Conservation (phyloP, 2,329 filamentous ascomycete species). For the Davidsoniella australis region DNA sequence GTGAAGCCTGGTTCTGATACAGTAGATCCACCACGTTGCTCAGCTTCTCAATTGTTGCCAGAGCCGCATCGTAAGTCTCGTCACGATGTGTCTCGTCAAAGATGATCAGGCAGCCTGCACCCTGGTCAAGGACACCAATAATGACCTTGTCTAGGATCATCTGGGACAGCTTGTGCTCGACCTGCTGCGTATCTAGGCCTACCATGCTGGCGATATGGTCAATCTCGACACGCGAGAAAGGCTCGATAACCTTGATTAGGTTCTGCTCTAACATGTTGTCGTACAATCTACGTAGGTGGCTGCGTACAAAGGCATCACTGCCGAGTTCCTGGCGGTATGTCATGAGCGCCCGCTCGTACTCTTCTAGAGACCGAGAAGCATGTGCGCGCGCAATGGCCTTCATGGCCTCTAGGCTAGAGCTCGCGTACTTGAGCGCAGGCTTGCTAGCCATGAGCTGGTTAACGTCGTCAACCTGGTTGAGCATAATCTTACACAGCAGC, state of each 20-base stretch:
- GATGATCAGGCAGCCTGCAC: conserved; percentile 91
- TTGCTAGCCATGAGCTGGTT: conserved; percentile 89
- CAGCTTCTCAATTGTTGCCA: conserved; percentile 91
- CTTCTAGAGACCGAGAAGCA: conserved; percentile 84
- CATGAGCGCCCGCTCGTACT: conserved; percentile 86
- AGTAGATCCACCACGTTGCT: conserved; percentile 93
- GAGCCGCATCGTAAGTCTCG: conserved; percentile 80
- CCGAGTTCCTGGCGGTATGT: conserved; percentile 87
- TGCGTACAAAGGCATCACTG: conserved; percentile 88
- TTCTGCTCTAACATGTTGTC: conserved; percentile 99
- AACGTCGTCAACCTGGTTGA: conserved; percentile 92
- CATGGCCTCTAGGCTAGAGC: conserved; percentile 94
- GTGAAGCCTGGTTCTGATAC: conserved; percentile 92
- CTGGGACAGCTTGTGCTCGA: conserved; percentile 94
- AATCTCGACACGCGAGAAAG: conserved; percentile 93
- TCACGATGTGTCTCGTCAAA: conserved; percentile 91
- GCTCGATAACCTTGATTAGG: conserved; percentile 98
- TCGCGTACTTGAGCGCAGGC: conserved; percentile 90
- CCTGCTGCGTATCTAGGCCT: conserved; percentile 84
- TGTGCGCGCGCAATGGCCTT: conserved; percentile 95
- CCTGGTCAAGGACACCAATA: conserved; percentile 90
- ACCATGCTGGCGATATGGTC: conserved; percentile 96
- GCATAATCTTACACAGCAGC: conserved; percentile 99
- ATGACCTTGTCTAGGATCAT: conserved; percentile 99
- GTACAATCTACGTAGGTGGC: conserved; percentile 87